Evolutionary conservation across 2,329 filamentous ascomycete species (phyloP).

Genomic region (Aschersonia sp.): DNA sequence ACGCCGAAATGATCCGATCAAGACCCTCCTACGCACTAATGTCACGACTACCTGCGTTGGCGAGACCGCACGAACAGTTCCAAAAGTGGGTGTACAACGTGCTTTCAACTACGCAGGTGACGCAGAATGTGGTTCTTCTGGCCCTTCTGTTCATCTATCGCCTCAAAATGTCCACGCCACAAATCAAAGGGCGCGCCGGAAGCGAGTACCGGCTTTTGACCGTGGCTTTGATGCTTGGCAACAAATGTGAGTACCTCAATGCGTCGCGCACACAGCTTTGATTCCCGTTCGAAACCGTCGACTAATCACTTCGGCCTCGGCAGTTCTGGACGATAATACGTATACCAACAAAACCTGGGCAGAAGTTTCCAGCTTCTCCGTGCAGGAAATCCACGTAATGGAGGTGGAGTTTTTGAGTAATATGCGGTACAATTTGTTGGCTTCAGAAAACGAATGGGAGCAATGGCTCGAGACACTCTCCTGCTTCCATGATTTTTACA

Average conservation of each 20-base stretch:
- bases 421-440: constrained; percentile 87
- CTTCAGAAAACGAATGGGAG: constrained; percentile 74
- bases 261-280: background rate
- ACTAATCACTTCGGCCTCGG: constrained; percentile 3
- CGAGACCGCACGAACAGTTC: constrained; percentile 66
- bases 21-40: constrained; percentile 23
- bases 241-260: constrained; percentile 60
- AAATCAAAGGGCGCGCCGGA: constrained; percentile 78
- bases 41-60: constrained; percentile 50
- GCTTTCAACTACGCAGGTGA: constrained; percentile 86
- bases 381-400: constrained; percentile 96
- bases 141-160: constrained; percentile 88
- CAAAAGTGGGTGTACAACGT: constrained; percentile 89
- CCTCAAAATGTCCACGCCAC: constrained; percentile 78
- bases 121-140: constrained; percentile 84
- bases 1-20: constrained; percentile 48
- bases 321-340: constrained; percentile 91
- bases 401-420: constrained; percentile 99
- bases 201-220: constrained; percentile 90
- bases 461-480: constrained; percentile 74
- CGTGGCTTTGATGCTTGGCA: constrained; percentile 92
- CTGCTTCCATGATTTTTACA: constrained; percentile 72
- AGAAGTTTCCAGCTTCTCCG: constrained; percentile 87
- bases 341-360: constrained; percentile 99
- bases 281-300: constrained; percentile 5